Evolutionary conservation across 1,284 basidiomycete genomes (phyloP).

Genomic region (Pulveroboletus sp.): DNA sequence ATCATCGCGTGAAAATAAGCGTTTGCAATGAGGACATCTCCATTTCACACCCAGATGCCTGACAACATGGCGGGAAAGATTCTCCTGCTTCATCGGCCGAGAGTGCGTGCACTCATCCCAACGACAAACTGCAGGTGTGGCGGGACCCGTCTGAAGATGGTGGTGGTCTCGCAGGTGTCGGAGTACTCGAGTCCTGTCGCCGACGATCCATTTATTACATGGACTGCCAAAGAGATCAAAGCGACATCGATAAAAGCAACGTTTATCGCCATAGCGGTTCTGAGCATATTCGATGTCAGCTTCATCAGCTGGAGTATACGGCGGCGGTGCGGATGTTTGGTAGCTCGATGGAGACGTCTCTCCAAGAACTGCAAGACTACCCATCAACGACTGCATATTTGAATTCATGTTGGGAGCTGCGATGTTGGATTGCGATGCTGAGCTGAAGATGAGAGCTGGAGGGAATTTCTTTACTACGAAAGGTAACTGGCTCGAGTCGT

Average conservation of each 20-base stretch:
- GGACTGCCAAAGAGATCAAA: slow-evolving; percentile 29
- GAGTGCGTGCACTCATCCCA: slow-evolving; percentile 31
- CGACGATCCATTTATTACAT: slow-evolving; percentile 30
- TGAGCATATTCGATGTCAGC: slow-evolving; percentile 26
- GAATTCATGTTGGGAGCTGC: neutral
- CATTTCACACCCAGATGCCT: slow-evolving; percentile 36
- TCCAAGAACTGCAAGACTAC: neutral
- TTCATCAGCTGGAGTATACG: slow-evolving; percentile 11
- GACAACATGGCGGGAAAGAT: slow-evolving; percentile 35
- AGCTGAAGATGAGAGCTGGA: neutral
- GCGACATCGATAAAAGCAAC: slow-evolving; percentile 29
- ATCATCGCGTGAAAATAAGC: slow-evolving; percentile 35
- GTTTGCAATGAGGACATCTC: slow-evolving; percentile 30
- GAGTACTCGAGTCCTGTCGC: slow-evolving; percentile 28
- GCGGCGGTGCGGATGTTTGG: neutral
- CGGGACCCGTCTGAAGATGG: slow-evolving; percentile 25
- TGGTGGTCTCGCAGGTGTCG: slow-evolving; percentile 30
- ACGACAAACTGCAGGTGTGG: slow-evolving; percentile 16
- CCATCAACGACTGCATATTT: neutral
- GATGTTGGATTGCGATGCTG: slow-evolving; percentile 5
- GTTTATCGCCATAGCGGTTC: slow-evolving; percentile 16
- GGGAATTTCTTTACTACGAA: neutral
- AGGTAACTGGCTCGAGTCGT: slow-evolving; percentile 1
- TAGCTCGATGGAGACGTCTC: neutral
- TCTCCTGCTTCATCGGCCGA: slow-evolving; percentile 36